These are phyloP conservation scores for Datisca glomerata DNA, from an alignment of 306 rosid species.

Conservation along the genomic window DNA sequence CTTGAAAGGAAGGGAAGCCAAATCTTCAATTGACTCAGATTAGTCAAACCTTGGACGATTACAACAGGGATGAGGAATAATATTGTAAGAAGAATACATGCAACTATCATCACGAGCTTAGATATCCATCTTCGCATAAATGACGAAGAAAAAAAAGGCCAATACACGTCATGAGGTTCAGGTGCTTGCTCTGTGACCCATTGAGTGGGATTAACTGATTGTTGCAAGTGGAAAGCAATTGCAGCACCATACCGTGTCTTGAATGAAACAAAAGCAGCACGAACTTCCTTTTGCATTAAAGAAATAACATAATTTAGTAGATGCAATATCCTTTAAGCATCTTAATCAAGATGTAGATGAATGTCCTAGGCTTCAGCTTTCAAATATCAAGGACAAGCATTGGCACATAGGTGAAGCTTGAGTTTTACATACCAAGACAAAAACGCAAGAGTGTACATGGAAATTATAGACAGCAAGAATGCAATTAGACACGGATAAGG, in stretches of 20 bases:
- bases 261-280: conserved; percentile 87
- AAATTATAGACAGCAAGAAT: not conserved
- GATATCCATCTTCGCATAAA: conserved; percentile 83
- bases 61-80: conserved; percentile 77
- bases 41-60: conserved; percentile 68
- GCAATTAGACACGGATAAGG: no score
- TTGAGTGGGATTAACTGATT: conserved; percentile 65
- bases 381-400: no score
- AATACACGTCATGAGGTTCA: conserved; percentile 77
- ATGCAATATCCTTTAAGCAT: conserved; percentile 8
- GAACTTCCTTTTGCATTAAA: conserved; percentile 52
- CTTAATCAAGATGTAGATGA: not conserved
- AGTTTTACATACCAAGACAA: no score
- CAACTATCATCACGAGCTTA: conserved; percentile 56
- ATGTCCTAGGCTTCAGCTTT: no score
- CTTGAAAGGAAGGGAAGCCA: conserved; percentile 77
- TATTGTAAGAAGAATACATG: conserved; percentile 42
- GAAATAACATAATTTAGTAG: conserved; percentile 12
- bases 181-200: conserved; percentile 92
- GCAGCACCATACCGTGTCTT: conserved; percentile 73
- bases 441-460: no score
- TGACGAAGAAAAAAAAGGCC: conserved; percentile 90
- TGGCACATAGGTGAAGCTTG: no score
- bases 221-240: conserved; percentile 58
- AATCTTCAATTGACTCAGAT: conserved; percentile 61